Conservation (phyloP, 768 basidiomycete genomes). For the Kwoniella shandongensis region DNA sequence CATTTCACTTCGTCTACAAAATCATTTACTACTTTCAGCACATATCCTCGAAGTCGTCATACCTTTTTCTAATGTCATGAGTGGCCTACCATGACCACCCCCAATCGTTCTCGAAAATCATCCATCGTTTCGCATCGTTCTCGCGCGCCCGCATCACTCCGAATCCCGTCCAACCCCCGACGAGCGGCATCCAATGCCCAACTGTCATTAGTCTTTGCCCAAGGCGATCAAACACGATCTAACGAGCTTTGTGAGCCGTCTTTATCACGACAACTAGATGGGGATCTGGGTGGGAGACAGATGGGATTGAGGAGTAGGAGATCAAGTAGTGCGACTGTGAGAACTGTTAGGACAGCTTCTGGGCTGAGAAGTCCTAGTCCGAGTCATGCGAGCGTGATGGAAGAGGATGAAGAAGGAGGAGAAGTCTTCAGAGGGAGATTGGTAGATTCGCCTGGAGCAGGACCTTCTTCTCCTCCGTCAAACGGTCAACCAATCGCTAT, state of each 20-base stretch:
- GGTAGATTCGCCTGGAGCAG: slow-evolving; percentile 13
- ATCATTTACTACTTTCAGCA: too few species aligned
- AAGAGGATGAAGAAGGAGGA: slow-evolving; percentile 22
- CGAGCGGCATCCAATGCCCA: slow-evolving; percentile 13
- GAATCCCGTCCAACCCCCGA: slow-evolving; percentile 9
- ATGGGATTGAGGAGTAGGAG: slow-evolving; percentile 42
- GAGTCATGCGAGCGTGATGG: slow-evolving; percentile 17
- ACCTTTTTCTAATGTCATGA: too few species aligned
- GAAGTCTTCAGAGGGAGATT: slow-evolving; percentile 2
- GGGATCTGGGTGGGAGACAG: slow-evolving; percentile 37
- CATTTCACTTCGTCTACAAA: too few species aligned
- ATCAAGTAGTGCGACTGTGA: slow-evolving; percentile 33
- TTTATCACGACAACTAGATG: slow-evolving; percentile 37
- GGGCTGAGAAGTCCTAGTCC: slow-evolving; percentile 19
- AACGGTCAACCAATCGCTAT: background rate
- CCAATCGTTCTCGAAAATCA: slow-evolving; percentile 18
- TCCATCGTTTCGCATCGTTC: slow-evolving; percentile 16
- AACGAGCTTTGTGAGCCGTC: slow-evolving; percentile 27
- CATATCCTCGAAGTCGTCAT: too few species aligned
- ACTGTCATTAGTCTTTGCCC: slow-evolving; percentile 15
- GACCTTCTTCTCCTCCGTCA: slow-evolving; percentile 18
- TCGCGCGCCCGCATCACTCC: slow-evolving; percentile 14
- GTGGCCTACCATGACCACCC: slow-evolving; percentile 1
- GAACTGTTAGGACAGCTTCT: slow-evolving; percentile 22
- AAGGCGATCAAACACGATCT: slow-evolving; percentile 8